Conservation (phyloP, 768 basidiomycete species). For the Daedalea quercina region DNA sequence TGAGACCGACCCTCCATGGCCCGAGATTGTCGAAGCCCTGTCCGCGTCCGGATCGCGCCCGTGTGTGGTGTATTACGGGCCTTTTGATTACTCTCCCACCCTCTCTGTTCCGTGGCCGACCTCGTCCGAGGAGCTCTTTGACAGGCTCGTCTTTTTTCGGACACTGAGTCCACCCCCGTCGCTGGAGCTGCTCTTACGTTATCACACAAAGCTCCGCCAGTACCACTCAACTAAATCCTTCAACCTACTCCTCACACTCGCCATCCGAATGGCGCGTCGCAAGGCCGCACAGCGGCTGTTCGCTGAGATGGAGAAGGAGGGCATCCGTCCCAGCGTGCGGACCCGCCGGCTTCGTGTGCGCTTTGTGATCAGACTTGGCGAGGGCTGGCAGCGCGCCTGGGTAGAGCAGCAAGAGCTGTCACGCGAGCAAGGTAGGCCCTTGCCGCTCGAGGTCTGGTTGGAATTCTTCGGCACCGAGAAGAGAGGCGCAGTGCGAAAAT, state of each 20-base stretch:
- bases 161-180: slow-evolving; percentile 18
- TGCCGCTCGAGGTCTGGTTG: slow-evolving; percentile 47
- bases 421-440: background rate
- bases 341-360: slow-evolving; percentile 54
- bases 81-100: background rate
- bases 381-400: slow-evolving; percentile 54
- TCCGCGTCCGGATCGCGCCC: slow-evolving; percentile 3
- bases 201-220: slow-evolving; percentile 31
- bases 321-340: slow-evolving; percentile 39
- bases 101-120: slow-evolving; percentile 1
- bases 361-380: slow-evolving; percentile 46
- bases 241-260: slow-evolving; percentile 39
- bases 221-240: slow-evolving; percentile 35
- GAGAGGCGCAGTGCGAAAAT: slow-evolving; percentile 3
- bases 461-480: slow-evolving; percentile 40
- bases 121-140: slow-evolving; percentile 10
- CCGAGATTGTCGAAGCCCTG: slow-evolving; percentile 11
- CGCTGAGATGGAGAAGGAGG: slow-evolving; percentile 36
- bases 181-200: slow-evolving; percentile 39
- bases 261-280: slow-evolving; percentile 44
- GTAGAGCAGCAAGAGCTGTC: slow-evolving; percentile 10
- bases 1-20: slow-evolving; percentile 20
- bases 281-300: slow-evolving; percentile 42
- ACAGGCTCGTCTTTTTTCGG: slow-evolving; percentile 29
- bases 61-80: background rate